Percentiles rank a stretch among this genome's conserved stretches.
Evolutionary conservation across 2,329 filamentous ascomycete species (phyloP).

Genomic region (Dothistroma pini): DNA sequence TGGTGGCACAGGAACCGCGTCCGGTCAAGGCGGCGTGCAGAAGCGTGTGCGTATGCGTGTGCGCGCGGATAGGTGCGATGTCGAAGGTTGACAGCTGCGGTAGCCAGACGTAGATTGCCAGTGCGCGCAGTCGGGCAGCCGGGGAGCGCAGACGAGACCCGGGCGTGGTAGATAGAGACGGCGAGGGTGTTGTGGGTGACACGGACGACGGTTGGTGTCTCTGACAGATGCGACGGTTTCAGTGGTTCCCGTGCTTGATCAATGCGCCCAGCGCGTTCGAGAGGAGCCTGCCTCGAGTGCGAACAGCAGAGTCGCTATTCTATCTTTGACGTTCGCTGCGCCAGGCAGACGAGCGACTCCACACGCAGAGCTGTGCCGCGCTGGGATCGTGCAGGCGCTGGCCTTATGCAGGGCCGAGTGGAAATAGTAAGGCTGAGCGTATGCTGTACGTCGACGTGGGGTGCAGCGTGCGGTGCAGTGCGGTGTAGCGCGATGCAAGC

Average conservation of each 20-base stretch:
- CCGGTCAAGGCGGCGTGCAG: conserved; percentile 12
- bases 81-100: conserved; percentile 5
- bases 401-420: conserved; percentile 13
- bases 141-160: neutral
- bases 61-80: neutral
- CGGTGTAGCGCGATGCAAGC: neutral
- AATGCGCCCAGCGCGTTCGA: conserved; percentile 4
- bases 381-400: conserved; percentile 9
- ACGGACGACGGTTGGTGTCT: neutral
- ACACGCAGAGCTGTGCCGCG: conserved; percentile 8
- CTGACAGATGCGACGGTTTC: conserved; percentile 3
- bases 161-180: neutral
- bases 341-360: conserved; percentile 21
- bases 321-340: conserved; percentile 16
- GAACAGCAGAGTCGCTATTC: conserved; percentile 6
- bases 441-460: neutral
- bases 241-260: conserved; percentile 4
- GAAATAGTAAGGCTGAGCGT: conserved; percentile 15
- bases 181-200: neutral
- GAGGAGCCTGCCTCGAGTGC: conserved; percentile 7
- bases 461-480: neutral
- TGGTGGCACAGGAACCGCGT: conserved; percentile 13
- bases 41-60: neutral
- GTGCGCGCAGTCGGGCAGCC: neutral
- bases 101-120: neutral